Evolutionary conservation across 2,329 filamentous ascomycete genomes (phyloP).

Genomic region (Triangularia verruculosa): DNA sequence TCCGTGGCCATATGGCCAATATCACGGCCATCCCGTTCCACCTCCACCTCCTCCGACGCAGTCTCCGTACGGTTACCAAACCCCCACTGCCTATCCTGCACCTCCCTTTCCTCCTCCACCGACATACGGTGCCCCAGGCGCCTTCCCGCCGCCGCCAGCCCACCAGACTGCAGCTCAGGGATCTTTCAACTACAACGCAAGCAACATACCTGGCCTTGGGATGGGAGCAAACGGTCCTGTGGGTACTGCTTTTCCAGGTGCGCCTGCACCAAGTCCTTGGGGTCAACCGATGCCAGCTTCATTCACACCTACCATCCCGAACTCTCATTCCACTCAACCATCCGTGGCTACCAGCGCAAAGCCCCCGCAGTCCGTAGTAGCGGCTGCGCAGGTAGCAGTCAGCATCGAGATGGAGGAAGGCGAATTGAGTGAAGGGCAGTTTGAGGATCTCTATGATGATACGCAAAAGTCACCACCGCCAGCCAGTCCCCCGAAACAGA

Average conservation of each 20-base stretch:
- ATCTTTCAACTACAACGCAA: slow-evolving; percentile 40
- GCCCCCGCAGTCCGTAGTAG: background rate
- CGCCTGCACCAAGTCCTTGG: slow-evolving; percentile 15
- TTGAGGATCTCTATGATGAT: slow-evolving; percentile 56
- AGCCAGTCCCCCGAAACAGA: background rate
- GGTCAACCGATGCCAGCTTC: slow-evolving; percentile 10
- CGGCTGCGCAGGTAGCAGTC: slow-evolving; percentile 6
- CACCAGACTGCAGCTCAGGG: slow-evolving; percentile 30
- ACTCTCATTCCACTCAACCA: background rate
- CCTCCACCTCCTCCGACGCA: slow-evolving; percentile 29
- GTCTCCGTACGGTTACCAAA: slow-evolving; percentile 28
- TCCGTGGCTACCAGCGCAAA: background rate
- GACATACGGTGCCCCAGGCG: slow-evolving; percentile 10
- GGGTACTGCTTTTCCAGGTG: background rate
- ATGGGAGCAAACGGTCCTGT: slow-evolving; percentile 27
- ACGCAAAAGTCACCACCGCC: slow-evolving; percentile 31
- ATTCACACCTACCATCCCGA: background rate
- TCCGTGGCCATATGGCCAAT: slow-evolving; percentile 35
- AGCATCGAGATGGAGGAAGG: slow-evolving; percentile 60
- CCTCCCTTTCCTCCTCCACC: background rate
- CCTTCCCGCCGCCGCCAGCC: slow-evolving; percentile 11
- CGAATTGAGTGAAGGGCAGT: slow-evolving; percentile 69
- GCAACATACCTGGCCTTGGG: slow-evolving; percentile 40
- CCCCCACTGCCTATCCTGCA: slow-evolving; percentile 18
- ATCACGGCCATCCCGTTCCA: slow-evolving; percentile 29